These are phyloP conservation scores for Yamadazyma dendronema DNA, from an alignment of 1,139 yeast species.

Conservation along the genomic window DNA sequence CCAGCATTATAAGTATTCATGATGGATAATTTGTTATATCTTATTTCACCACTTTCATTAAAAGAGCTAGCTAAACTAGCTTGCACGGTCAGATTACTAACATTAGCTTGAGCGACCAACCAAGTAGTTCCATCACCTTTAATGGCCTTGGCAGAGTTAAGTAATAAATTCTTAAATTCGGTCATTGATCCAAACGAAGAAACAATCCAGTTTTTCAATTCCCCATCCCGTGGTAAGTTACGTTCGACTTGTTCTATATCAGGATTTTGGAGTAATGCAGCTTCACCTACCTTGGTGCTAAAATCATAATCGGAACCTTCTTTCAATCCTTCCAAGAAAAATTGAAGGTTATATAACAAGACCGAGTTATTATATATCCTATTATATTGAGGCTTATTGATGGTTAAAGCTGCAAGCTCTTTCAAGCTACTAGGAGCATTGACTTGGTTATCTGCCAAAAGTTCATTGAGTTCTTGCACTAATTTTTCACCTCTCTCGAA, in stretches of 20 bases:
- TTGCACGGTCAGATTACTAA: constrained; percentile 27
- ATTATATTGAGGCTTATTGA: constrained; percentile 46
- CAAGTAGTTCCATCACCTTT: constrained; percentile 78
- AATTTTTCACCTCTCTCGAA: constrained; percentile 50
- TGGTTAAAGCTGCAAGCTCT: constrained; percentile 40
- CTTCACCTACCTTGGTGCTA: constrained; percentile 20
- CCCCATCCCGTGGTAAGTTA: constrained; percentile 38
- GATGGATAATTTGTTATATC: constrained; percentile 51
- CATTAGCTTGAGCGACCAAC: constrained; percentile 61
- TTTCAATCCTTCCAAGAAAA: constrained; percentile 56
- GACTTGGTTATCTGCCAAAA: constrained; percentile 29
- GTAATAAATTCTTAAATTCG: constrained; percentile 62
- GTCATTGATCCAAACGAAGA: constrained; percentile 65
- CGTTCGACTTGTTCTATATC: constrained; percentile 12
- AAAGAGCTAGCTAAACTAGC: constrained; percentile 14
- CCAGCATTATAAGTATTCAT: constrained; percentile 79
- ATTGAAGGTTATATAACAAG: constrained; percentile 56
- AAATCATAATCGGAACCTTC: constrained; percentile 20
- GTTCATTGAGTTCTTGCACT: constrained; percentile 45
- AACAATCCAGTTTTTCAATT: constrained; percentile 43
- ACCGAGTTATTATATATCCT: constrained; percentile 58
- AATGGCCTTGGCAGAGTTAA: constrained; percentile 61
- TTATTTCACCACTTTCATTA: constrained; percentile 20
- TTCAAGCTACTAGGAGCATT: constrained; percentile 28
- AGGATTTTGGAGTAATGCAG: constrained; percentile 46